phyloP scores from a whole-genome alignment of 2,329 filamentous ascomycete species.

The Thelonectria olida region DNA sequence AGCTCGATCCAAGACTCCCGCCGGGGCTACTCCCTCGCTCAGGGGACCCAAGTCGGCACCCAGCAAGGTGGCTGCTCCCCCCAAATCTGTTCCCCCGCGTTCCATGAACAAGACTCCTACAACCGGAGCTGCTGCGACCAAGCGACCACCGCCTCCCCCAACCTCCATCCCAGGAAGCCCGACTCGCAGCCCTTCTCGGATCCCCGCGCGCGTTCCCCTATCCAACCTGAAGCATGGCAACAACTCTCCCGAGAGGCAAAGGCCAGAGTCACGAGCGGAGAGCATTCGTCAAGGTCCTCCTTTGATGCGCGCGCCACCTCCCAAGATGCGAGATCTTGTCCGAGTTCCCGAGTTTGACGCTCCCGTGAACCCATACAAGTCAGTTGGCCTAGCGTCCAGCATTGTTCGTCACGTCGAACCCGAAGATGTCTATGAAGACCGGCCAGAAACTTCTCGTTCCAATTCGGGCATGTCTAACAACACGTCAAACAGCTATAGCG shows the following conservation, averaged over 20 bases:
- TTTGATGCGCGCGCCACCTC: conserved; percentile 74
- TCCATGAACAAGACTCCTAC: conserved; percentile 65
- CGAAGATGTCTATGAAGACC: conserved; percentile 88
- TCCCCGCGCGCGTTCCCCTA: conserved; percentile 75
- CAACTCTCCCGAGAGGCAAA: conserved; percentile 82
- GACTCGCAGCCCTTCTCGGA: conserved; percentile 58
- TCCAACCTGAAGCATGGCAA: conserved; percentile 74
- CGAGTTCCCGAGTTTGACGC: conserved; percentile 62
- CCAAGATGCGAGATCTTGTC: conserved; percentile 87
- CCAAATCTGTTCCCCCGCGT: conserved; percentile 49
- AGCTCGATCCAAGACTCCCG: conserved; percentile 77
- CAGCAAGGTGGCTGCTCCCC: conserved; percentile 36
- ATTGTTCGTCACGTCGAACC: conserved; percentile 71
- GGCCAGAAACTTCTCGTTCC: conserved; percentile 46
- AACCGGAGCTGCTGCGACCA: conserved; percentile 44
- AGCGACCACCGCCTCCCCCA: conserved; percentile 38
- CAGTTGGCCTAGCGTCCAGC: conserved; percentile 60
- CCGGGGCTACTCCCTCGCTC: conserved; percentile 62
- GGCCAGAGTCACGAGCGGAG: conserved; percentile 54
- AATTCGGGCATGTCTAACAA: conserved; percentile 52
- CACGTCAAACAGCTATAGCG: conserved; percentile 46
- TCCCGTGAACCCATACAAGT: conserved; percentile 58
- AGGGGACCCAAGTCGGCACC: conserved; percentile 49
- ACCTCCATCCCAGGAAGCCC: conserved; percentile 42
- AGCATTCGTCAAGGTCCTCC: conserved; percentile 65